Conservation (phyloP, 1,284 basidiomycete genomes). For the Cutaneotrichosporon cutaneum region DNA sequence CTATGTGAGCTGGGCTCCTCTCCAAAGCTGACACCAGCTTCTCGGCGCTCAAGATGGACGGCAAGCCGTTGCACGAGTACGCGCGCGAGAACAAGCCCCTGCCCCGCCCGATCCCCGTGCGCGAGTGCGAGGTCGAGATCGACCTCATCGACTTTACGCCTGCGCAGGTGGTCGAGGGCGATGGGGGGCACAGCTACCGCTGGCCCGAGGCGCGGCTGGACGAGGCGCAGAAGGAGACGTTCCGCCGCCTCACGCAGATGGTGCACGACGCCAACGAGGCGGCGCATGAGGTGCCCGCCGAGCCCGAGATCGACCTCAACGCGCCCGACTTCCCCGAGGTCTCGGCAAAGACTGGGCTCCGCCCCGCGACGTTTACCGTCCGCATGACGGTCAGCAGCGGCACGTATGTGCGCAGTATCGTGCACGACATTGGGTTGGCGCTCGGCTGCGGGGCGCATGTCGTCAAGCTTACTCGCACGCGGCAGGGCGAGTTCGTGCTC, state of each 20-base stretch:
- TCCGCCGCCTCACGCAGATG: constrained; percentile 61
- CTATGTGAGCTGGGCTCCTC: constrained; percentile 62
- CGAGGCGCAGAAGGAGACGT: constrained; percentile 66
- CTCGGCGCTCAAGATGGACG: constrained; percentile 98
- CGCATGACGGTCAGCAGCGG: constrained; percentile 91
- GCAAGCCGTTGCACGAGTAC: constrained; percentile 93
- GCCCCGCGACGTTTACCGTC: constrained; percentile 77
- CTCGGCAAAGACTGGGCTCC: constrained; percentile 45
- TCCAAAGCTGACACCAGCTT: constrained; percentile 61
- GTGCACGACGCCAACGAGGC: constrained; percentile 40
- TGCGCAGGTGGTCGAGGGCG: constrained; percentile 44
- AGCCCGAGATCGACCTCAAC: constrained; percentile 37
- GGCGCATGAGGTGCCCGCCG: constrained; percentile 31
- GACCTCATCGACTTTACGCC: constrained; percentile 59
- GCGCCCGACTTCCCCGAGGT: constrained; percentile 50
- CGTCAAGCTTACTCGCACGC: constrained; percentile 77
- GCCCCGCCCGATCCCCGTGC: constrained; percentile 85
- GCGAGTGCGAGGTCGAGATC: constrained; percentile 74
- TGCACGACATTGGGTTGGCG: constrained; percentile 81
- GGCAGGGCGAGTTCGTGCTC: constrained; percentile 76
- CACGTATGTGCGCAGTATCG: constrained; percentile 91
- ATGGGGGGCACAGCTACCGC: constrained; percentile 59
- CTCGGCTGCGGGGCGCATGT: constrained; percentile 86
- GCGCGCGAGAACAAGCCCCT: constrained; percentile 85
- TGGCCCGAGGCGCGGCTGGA: constrained; percentile 73